These are phyloP conservation scores for Pythium brachiatum DNA, from an alignment of 352 stramenopile genomes.

Conservation along the genomic window DNA sequence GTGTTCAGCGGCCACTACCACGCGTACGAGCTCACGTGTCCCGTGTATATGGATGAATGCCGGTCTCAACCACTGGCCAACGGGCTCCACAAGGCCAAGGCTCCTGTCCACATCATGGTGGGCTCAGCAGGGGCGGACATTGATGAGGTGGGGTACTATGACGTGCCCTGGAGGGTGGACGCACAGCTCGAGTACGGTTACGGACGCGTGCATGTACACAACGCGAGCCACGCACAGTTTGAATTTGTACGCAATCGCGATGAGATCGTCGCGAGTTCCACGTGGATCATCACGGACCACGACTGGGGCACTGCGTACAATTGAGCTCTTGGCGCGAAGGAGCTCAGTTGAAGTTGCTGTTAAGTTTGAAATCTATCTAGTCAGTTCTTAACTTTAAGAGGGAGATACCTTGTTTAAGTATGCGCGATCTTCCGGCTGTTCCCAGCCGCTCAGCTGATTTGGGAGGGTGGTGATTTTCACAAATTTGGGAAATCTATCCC, in stretches of 20 bases:
- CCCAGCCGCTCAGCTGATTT: not conserved
- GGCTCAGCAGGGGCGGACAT: constrained; percentile 27
- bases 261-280: constrained; percentile 15
- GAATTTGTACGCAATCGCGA: constrained; percentile 26
- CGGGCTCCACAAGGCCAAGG: constrained; percentile 23
- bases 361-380: not conserved
- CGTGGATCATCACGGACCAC: constrained; percentile 31
- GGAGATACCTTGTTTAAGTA: not conserved
- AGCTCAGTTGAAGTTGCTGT: not conserved
- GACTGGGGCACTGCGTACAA: constrained; percentile 15
- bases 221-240: constrained; percentile 24
- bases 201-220: constrained; percentile 28
- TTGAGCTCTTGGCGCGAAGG: too few species aligned
- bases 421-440: not conserved
- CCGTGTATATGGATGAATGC: constrained; percentile 18
- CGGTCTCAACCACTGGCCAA: not conserved
- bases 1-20: constrained; percentile 32
- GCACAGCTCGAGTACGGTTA: constrained; percentile 27
- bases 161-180: constrained; percentile 23
- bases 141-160: constrained; percentile 21
- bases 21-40: constrained; percentile 30
- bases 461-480: not conserved
- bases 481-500: not conserved
- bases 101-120: constrained; percentile 30
- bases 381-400: not conserved